Percentiles rank a stretch among this genome's conserved stretches.
Evolutionary conservation across 2,329 filamentous ascomycete species (phyloP).

Genomic region (Orbilia brochopaga): DNA sequence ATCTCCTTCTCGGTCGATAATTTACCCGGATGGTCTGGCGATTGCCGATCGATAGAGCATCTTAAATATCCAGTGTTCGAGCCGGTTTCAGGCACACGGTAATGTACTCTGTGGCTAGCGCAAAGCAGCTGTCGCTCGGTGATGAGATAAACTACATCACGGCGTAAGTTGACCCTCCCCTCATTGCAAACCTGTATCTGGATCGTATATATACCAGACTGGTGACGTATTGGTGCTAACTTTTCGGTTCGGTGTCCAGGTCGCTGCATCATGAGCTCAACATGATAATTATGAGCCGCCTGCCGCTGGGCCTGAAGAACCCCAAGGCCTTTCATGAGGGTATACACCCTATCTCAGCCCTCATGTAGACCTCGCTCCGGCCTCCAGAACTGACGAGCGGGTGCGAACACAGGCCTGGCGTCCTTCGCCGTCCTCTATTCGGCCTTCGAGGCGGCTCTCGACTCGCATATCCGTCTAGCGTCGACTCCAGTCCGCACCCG

Average conservation of each 20-base stretch:
- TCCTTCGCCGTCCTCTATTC: constrained; percentile 45
- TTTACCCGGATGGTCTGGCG: too few species aligned
- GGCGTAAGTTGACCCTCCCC: constrained; percentile 35
- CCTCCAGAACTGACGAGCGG: background rate
- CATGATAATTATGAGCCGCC: constrained; percentile 50
- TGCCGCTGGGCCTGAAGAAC: constrained; percentile 48
- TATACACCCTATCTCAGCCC: background rate
- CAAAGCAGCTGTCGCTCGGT: constrained; percentile 37
- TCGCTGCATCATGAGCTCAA: constrained; percentile 48
- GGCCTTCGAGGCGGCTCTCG: constrained; percentile 35
- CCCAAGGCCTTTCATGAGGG: constrained; percentile 48
- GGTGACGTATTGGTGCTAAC: too few species aligned
- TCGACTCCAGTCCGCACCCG: constrained; percentile 37
- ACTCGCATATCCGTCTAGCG: constrained; percentile 31
- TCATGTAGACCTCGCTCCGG: background rate
- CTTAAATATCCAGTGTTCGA: background rate
- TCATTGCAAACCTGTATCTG: too few species aligned
- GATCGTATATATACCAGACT: too few species aligned
- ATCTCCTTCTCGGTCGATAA: too few species aligned
- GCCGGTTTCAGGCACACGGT: background rate
- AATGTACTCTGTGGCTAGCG: background rate
- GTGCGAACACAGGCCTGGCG: constrained; percentile 31
- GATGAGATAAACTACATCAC: constrained; percentile 49
- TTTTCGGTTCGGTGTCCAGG: constrained; percentile 5
- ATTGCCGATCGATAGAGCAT: too few species aligned